Base-by-base conservation (phyloP, 2,329 filamentous ascomycete species). In the Hyphodiscus sp. region DNA sequence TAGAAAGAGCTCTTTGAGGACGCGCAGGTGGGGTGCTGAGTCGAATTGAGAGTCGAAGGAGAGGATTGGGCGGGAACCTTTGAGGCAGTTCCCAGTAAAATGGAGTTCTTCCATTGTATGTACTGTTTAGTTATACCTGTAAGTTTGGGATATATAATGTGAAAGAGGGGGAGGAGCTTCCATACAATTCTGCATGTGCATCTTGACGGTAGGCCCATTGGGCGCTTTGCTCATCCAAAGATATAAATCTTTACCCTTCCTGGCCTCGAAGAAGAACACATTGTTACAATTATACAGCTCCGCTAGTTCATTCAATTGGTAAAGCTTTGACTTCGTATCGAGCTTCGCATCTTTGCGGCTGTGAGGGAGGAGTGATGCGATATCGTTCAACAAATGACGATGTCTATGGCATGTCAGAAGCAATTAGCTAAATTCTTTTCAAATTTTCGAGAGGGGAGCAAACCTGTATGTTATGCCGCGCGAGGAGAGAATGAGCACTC, bases 51-150 rank as follows among this genome's bases (percentile, higher is more conserved):
- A 81, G 69, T 97, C 94, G 70, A 99, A 99, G 38, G 89, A 94
- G 53, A 99, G 83, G 41, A 99, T 77, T 1, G 94, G 92, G 38
- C 94, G 79, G 26, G 89, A 94, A 55, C 94, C 94, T 73, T 96
- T 96, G 57, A 97, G 76, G 69, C 91, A 96, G 76, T 99, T 99
- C 51, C 94, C 94, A 16, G 91, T 91, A 70, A 99, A 97, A 67
- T 96, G 89, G 38, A 99, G 78, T 71, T 99, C 94, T 67, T 92
- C 90, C 89, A 95, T 96, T 10, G 92, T 96, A 74, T 96, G 91
- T 67, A 96, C 80, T 88, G 61, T 41, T 26, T 7, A 20, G 11
- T 15, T 19, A 16, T 33, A 16, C 9, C 42, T 44, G 19, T 44
- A 6, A 23, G 20, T 19, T 13, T 44, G 74, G 72, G 51, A 11